Conservation (phyloP, 2,329 filamentous ascomycete genomes). For the Dryadomyces quercus-mongolicae region DNA sequence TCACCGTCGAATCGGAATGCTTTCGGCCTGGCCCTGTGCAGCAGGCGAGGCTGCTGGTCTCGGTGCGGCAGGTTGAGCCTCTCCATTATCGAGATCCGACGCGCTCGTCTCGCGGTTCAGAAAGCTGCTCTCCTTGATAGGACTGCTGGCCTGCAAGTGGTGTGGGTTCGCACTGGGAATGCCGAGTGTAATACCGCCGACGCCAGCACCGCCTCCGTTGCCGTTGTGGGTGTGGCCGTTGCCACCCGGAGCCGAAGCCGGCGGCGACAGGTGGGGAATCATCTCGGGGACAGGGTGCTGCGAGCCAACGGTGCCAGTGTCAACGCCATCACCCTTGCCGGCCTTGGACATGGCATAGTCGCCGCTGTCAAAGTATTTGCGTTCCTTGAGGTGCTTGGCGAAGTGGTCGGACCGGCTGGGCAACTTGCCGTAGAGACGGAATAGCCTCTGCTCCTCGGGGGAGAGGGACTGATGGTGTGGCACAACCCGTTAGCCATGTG, state of each 20-base stretch:
- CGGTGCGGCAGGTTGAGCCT: conserved; percentile 5
- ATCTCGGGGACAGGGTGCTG: conserved; percentile 92
- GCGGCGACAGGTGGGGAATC: conserved; percentile 74
- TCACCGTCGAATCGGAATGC: conserved; percentile 53
- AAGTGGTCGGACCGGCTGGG: conserved; percentile 93
- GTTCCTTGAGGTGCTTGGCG: conserved; percentile 97
- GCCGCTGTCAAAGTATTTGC: conserved; percentile 96
- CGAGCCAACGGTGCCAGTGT: conserved; percentile 85
- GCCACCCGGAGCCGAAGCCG: conserved; percentile 25
- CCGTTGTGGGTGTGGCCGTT: conserved; percentile 15
- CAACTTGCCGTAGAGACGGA: conserved; percentile 95
- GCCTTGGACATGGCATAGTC: conserved; percentile 96
- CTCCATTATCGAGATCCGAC: conserved; percentile 30
- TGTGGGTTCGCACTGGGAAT: conserved; percentile 28
- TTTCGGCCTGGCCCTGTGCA: conserved; percentile 22
- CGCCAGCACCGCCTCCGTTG: conserved; percentile 13
- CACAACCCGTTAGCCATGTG: background rate
- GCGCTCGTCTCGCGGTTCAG: conserved; percentile 71
- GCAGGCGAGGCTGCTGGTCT: conserved; percentile 3
- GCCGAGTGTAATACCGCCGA: conserved; percentile 27
- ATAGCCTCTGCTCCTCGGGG: conserved; percentile 89
- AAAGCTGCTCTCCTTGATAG: conserved; percentile 83
- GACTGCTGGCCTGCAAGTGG: conserved; percentile 55
- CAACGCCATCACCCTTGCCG: conserved; percentile 88
- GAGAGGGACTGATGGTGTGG: conserved; percentile 59